Evolutionary conservation across 192 early-diverging fungal genomes (phyloP).

Genomic region (Backusella tuberculispora): DNA sequence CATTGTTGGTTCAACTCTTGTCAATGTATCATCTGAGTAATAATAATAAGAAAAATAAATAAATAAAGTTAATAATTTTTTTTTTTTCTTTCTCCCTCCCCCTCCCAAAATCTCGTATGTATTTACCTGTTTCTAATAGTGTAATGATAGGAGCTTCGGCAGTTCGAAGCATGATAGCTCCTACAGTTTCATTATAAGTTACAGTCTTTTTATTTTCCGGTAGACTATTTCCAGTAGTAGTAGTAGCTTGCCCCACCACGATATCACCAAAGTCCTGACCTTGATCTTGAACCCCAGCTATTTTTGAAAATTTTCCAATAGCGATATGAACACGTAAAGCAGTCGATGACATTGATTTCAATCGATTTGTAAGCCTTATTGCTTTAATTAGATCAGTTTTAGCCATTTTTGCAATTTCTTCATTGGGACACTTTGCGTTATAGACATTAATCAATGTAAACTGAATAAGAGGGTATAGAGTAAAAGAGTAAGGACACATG

Average conservation of each 20-base stretch:
- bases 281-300: neutral
- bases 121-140: neutral
- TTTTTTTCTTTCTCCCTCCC: too few species aligned
- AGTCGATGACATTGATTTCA: neutral
- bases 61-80: too few species aligned
- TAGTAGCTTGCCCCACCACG: neutral
- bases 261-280: neutral
- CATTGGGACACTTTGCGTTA: neutral
- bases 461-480: conserved; percentile 13
- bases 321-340: neutral
- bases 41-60: too few species aligned
- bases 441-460: conserved; percentile 2
- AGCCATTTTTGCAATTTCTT: neutral
- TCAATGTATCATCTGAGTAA: neutral
- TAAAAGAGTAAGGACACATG: conserved; percentile 16
- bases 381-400: neutral
- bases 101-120: neutral
- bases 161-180: neutral
- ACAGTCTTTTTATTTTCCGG: neutral
- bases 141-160: neutral
- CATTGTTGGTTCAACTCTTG: neutral
- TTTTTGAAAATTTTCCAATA: neutral
- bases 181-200: neutral
- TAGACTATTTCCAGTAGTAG: neutral
- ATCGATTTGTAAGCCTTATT: neutral